These are phyloP conservation scores for Rhodomyrtus tomentosa DNA, from an alignment of 345 rosid genomes.

Conservation along the genomic window DNA sequence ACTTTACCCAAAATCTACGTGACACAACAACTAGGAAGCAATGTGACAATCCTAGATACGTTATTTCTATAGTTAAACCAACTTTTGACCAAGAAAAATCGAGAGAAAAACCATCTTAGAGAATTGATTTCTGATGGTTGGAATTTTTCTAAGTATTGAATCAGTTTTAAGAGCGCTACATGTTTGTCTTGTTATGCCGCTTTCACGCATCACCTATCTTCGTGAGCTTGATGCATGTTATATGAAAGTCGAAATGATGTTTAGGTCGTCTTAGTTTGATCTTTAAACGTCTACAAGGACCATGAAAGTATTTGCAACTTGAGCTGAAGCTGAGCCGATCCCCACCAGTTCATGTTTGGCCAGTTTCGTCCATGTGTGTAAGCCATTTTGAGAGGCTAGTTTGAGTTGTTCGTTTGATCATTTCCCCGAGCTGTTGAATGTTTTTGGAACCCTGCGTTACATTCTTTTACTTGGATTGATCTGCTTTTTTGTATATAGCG, in stretches of 20 bases:
- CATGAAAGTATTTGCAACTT: not conserved
- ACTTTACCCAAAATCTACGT: not conserved
- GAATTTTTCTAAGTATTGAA: not conserved
- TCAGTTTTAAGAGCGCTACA: not conserved
- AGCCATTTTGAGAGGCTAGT: too few relatives aligned
- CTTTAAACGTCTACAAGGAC: not conserved
- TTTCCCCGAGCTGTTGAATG: too few relatives aligned
- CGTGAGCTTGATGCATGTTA: not conserved
- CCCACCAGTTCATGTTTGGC: not conserved
- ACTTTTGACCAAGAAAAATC: not conserved
- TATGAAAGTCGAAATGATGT: not conserved
- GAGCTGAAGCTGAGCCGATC: not conserved
- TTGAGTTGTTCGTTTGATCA: too few relatives aligned
- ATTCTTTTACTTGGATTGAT: too few relatives aligned
- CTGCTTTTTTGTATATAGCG: too few relatives aligned
- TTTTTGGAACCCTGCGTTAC: too few relatives aligned
- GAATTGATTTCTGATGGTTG: not conserved
- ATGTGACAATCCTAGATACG: not conserved
- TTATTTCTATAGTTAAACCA: not conserved
- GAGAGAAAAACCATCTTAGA: not conserved
- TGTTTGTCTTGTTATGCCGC: not conserved
- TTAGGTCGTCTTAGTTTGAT: not conserved
- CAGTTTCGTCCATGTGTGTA: too few relatives aligned
- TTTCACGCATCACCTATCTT: not conserved
- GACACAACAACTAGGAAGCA: not conserved